Evolutionary conservation across 106 monocot genomes (phyloP), one percentile per base, ranked within the genome.

Genomic region (Apostasia ramifera): DNA sequence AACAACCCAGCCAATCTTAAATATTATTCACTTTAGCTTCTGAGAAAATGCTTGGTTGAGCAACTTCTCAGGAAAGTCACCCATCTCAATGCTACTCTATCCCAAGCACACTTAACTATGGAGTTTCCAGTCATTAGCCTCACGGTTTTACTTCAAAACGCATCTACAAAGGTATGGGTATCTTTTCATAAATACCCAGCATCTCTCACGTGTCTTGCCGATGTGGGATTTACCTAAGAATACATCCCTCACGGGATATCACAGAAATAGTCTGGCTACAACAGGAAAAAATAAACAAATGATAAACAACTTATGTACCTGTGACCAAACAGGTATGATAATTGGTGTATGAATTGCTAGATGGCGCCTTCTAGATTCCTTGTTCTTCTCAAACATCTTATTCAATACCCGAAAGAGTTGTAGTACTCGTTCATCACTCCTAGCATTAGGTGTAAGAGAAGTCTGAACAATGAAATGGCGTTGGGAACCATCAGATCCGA

Each of bases 401-500:
- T 98, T 98, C 57, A 98, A 70, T 12, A 98, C 87, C 45, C 98
- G 81, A 44, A 98, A 98, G 6, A 98, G 81, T 66, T 98, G 98
- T 9, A 98, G 90, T 65, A 98, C 88, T 6, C 98, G 88, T 57
- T 98, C 98, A 78, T 98, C 98, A 76, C 98, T 98, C 74, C 98
- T 90, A 26, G 98, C 98, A 85, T 98, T 98, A 53, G 98, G 98
- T 49, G 98, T 98, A 48, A 98, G 70, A 42, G 98, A 98, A 40
- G 98, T 98, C 68, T 98, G 98, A 48, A 98, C 98, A 76, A 93
- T 98, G 52, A 98, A 98, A 80, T 98, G 98, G 38, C 85, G 84
- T 74, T 98, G 98, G 26, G 98, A 98, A 67, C 98, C 98, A 86
- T 98, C 98, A 68, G 98, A 90, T n/a, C 98, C 98, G 49, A 98